A percentile compares a stretch with the other conserved stretches of the same genome.
Evolutionary conservation across 768 basidiomycete species (phyloP).

Genomic region (Collybiopsis luxurians): DNA sequence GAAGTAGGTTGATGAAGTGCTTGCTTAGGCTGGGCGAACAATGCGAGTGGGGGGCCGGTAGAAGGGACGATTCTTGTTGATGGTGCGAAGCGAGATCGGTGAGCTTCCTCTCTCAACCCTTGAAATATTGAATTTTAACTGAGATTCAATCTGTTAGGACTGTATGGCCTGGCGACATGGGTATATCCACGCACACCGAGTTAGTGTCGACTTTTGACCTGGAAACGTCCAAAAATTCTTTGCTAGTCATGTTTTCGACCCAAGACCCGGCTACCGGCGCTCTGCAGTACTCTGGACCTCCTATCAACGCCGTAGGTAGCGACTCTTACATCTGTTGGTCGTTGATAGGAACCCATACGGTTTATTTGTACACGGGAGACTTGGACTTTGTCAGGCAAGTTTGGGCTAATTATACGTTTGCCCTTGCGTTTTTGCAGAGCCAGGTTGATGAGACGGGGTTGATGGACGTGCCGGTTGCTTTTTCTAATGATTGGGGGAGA

Average conservation of each 20-base stretch:
- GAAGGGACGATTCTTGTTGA: slow-evolving; percentile 51
- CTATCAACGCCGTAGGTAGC: slow-evolving; percentile 31
- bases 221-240: slow-evolving; percentile 40
- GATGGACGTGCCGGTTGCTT: slow-evolving; percentile 35
- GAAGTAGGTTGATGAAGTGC: neutral
- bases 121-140: neutral
- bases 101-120: slow-evolving; percentile 10
- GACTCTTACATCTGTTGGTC: slow-evolving; percentile 53
- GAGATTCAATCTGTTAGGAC: slow-evolving; percentile 11
- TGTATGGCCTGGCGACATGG: slow-evolving; percentile 36
- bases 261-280: slow-evolving; percentile 44
- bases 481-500: slow-evolving; percentile 48
- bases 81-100: slow-evolving; percentile 51
- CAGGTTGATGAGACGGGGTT: slow-evolving; percentile 37
- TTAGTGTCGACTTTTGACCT: slow-evolving; percentile 32
- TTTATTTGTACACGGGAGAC: slow-evolving; percentile 48
- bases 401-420: slow-evolving; percentile 27
- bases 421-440: slow-evolving; percentile 34
- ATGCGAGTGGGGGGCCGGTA: slow-evolving; percentile 43
- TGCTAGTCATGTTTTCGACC: slow-evolving; percentile 47
- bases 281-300: slow-evolving; percentile 42
- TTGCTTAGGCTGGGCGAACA: slow-evolving; percentile 42
- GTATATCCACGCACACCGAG: slow-evolving; percentile 38
- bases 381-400: slow-evolving; percentile 28
- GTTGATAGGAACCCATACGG: slow-evolving; percentile 39